These are phyloP conservation scores for Hypoxylon rickii DNA, from an alignment of 495 filamentous ascomycete species.

Conservation along the genomic window DNA sequence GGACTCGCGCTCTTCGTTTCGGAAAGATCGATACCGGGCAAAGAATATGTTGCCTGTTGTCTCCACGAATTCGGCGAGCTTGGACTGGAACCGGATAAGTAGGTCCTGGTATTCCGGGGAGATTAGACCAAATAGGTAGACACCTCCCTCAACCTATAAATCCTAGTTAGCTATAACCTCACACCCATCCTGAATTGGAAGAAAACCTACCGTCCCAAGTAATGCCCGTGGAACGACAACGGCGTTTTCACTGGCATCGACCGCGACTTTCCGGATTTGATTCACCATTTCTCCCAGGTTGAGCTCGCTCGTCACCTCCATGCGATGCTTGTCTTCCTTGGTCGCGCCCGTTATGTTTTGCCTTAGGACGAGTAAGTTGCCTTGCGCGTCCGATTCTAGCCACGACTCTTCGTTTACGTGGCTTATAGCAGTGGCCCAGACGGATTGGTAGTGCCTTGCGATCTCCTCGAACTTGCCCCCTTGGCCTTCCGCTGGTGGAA, in stretches of 20 bases:
- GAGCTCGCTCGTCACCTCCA: conserved; percentile 79
- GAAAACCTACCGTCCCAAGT: conserved; percentile 75
- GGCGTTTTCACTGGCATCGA: conserved; percentile 62
- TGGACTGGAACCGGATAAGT: conserved; percentile 79
- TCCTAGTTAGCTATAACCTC: conserved; percentile 31
- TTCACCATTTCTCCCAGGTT: conserved; percentile 92
- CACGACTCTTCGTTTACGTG: conserved; percentile 71
- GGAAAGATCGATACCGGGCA: conserved; percentile 76
- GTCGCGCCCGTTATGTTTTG: conserved; percentile 74
- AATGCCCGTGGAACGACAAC: conserved; percentile 83
- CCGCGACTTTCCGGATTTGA: conserved; percentile 63
- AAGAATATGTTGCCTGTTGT: conserved; percentile 75
- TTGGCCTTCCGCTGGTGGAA: conserved; percentile 47
- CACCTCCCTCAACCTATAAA: conserved; percentile 79
- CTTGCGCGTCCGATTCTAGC: conserved; percentile 81
- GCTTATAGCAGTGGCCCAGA: conserved; percentile 80
- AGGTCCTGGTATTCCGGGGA: conserved; percentile 70
- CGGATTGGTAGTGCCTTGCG: conserved; percentile 77
- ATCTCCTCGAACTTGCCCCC: conserved; percentile 66
- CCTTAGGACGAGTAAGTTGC: conserved; percentile 80
- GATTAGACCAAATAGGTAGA: conserved; percentile 87
- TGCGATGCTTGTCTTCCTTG: conserved; percentile 68
- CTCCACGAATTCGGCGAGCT: conserved; percentile 63
- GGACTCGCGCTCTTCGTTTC: conserved; percentile 67
- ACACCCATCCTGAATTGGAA: background rate